Conservation (phyloP, 164 flowering plant genomes). For the Magnolia kwangsiensis region DNA sequence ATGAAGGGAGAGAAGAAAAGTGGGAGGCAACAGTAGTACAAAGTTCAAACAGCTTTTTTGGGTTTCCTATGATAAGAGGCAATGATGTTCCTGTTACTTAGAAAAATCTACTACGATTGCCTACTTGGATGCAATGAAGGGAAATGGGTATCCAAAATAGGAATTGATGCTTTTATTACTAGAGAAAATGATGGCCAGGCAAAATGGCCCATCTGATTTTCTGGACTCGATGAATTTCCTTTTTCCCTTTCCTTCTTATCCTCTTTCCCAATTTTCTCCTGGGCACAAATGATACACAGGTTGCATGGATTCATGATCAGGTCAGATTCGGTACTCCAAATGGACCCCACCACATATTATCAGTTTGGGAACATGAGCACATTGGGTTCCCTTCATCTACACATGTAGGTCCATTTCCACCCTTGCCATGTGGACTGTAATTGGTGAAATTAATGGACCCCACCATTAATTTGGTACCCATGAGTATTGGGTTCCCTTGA, state of each 20-base stretch:
- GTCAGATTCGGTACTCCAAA: not conserved
- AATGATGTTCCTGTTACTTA: not conserved
- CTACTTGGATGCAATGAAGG: not conserved
- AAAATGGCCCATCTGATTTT: not conserved
- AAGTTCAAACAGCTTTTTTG: not conserved
- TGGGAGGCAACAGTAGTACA: not conserved
- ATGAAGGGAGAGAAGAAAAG: not conserved
- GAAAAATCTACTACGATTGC: not conserved
- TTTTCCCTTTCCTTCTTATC: not conserved
- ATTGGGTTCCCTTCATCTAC: not conserved
- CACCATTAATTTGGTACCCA: too few relatives aligned
- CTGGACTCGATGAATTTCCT: not conserved
- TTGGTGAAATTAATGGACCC: too few relatives aligned
- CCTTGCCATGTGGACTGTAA: not conserved
- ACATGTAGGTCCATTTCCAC: not conserved
- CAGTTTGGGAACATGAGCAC: not conserved
- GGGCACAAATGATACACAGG: not conserved
- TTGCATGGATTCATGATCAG: not conserved
- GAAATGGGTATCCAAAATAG: not conserved
- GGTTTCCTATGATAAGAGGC: not conserved
- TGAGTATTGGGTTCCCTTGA: too few relatives aligned
- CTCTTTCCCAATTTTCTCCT: not conserved
- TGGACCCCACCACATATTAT: too few relatives aligned
- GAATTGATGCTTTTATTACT: not conserved
- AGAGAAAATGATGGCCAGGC: not conserved